These are phyloP conservation scores for Pleurotus eryngii DNA, from an alignment of 768 basidiomycete genomes.

Conservation along the genomic window DNA sequence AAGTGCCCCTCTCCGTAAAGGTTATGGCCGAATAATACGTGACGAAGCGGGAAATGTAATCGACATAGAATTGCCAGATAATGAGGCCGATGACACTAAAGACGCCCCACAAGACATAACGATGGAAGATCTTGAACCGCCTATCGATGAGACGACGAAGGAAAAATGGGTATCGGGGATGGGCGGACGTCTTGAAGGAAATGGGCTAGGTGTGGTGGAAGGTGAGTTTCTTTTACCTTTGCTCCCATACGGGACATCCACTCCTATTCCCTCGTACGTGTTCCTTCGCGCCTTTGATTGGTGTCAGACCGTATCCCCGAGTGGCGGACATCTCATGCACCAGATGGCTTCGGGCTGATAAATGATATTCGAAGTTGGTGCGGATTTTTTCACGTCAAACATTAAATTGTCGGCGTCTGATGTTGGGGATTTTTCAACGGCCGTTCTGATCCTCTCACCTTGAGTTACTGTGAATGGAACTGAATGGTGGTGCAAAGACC, in stretches of 20 bases:
- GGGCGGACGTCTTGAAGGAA: slow-evolving; percentile 19
- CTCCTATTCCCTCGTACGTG: slow-evolving; percentile 9
- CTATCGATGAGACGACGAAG: slow-evolving; percentile 27
- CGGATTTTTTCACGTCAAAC: slow-evolving; percentile 3
- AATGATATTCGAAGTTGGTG: background rate
- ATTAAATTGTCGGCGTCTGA: background rate
- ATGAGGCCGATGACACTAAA: slow-evolving; percentile 33
- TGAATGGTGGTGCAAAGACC: background rate
- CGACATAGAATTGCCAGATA: slow-evolving; percentile 62
- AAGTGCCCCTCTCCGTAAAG: slow-evolving; percentile 42
- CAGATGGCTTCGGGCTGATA: background rate
- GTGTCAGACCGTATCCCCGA: background rate
- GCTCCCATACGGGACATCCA: slow-evolving; percentile 8
- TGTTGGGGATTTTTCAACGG: background rate
- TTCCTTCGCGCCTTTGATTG: background rate
- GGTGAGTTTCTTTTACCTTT: slow-evolving; percentile 24
- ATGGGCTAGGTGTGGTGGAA: slow-evolving; percentile 30
- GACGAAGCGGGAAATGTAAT: slow-evolving; percentile 77
- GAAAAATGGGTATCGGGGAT: slow-evolving; percentile 39
- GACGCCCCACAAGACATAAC: slow-evolving; percentile 22
- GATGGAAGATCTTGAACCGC: slow-evolving; percentile 40
- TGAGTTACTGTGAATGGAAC: background rate
- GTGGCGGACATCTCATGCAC: background rate
- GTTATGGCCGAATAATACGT: slow-evolving; percentile 79
- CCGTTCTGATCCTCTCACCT: slow-evolving; percentile 5